These are phyloP conservation scores for Trametes polyzona DNA, from an alignment of 1,284 basidiomycete genomes.

Conservation along the genomic window DNA sequence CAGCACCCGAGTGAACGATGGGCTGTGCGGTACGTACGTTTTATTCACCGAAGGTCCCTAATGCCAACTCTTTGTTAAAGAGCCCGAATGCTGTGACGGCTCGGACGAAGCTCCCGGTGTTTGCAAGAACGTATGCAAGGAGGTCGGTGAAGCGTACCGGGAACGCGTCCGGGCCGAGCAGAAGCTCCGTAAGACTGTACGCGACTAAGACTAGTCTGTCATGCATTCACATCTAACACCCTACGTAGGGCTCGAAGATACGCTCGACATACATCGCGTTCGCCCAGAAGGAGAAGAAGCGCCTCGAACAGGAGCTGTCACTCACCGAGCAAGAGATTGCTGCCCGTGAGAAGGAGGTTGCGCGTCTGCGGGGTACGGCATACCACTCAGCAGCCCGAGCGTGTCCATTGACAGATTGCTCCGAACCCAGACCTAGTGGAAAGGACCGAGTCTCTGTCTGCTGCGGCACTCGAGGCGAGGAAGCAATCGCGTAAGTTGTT, in stretches of 20 bases:
- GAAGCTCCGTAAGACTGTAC: constrained; percentile 83
- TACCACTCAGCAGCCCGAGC: background rate
- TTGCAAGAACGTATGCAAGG: constrained; percentile 81
- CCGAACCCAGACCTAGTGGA: constrained; percentile 66
- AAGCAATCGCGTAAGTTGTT: constrained; percentile 78
- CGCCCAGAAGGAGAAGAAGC: constrained; percentile 85
- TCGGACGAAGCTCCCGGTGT: constrained; percentile 86
- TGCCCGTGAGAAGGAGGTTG: constrained; percentile 70
- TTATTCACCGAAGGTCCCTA: background rate
- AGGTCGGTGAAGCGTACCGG: constrained; percentile 74
- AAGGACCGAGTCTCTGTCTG: constrained; percentile 73
- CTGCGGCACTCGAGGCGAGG: constrained; percentile 77
- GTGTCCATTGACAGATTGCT: background rate
- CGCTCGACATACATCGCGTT: constrained; percentile 86
- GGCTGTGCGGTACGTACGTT: constrained; percentile 80
- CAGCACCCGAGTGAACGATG: constrained; percentile 90
- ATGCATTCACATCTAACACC: background rate
- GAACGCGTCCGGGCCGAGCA: constrained; percentile 69
- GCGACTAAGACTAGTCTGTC: no score
- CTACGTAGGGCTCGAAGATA: constrained; percentile 86
- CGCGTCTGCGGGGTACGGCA: constrained; percentile 61
- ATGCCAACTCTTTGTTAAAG: constrained; percentile 45
- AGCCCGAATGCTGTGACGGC: constrained; percentile 97
- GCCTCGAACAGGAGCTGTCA: constrained; percentile 66
- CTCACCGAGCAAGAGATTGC: constrained; percentile 62